These are phyloP conservation scores for Saccharomyces hybrid DNA, from an alignment of 1,139 yeast species.

Conservation along the genomic window DNA sequence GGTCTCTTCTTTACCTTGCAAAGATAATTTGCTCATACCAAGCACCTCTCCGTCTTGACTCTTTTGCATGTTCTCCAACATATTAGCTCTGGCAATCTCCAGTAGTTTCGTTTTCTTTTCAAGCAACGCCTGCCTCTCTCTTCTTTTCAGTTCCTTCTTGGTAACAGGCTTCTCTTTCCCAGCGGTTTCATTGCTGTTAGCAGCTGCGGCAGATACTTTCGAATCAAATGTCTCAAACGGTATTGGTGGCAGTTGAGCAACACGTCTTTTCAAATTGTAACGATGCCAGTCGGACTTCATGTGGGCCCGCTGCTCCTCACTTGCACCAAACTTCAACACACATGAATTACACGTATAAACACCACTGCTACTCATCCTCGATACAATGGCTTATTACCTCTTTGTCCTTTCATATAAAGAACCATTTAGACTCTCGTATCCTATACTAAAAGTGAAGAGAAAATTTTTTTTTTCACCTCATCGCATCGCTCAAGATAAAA, in stretches of 20 bases:
- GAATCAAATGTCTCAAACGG: slow-evolving; percentile 71
- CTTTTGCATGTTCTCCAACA: slow-evolving; percentile 33
- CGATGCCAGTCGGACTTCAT: slow-evolving; percentile 93
- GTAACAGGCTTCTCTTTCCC: slow-evolving; percentile 42
- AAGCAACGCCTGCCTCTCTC: slow-evolving; percentile 54
- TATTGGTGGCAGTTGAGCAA: slow-evolving; percentile 79
- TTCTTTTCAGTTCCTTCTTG: slow-evolving; percentile 57
- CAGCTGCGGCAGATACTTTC: slow-evolving; percentile 49
- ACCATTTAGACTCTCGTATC: background rate
- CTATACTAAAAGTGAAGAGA: background rate
- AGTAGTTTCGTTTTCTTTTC: slow-evolving; percentile 52
- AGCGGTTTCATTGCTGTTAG: slow-evolving; percentile 39
- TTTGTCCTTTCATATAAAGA: background rate
- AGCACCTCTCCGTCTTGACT: slow-evolving; percentile 1
- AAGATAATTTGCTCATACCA: slow-evolving; percentile 3
- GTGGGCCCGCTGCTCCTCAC: slow-evolving; percentile 78
- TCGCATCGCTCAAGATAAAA: slow-evolving; percentile 1
- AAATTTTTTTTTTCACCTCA: slow-evolving; percentile 3
- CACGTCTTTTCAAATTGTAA: slow-evolving; percentile 86
- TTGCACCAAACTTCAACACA: slow-evolving; percentile 63
- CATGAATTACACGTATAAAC: slow-evolving; percentile 84
- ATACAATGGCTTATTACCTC: background rate
- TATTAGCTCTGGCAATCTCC: slow-evolving; percentile 52
- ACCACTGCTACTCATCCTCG: slow-evolving; percentile 6
- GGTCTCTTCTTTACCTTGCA: slow-evolving; percentile 5